phyloP scores from a whole-genome alignment of 495 filamentous ascomycete genomes.

The Chaetomium cochliodes region DNA sequence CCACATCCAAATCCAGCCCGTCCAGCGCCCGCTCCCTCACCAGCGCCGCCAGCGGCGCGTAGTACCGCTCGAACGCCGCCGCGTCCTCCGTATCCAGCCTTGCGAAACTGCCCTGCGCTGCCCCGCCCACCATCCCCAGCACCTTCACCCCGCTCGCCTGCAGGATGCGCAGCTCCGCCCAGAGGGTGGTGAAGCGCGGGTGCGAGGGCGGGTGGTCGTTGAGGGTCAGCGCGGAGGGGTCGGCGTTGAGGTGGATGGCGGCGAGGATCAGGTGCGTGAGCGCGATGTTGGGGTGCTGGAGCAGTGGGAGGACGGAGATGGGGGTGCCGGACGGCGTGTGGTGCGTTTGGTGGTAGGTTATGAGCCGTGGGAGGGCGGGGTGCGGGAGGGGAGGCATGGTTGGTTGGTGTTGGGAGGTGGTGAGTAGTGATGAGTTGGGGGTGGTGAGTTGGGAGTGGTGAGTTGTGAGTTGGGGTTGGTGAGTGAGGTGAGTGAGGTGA shows the following conservation, averaged over 20 bases:
- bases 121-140: constrained; percentile 83
- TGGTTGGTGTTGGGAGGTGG: not conserved
- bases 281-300: constrained; percentile 52
- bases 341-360: constrained; percentile 41
- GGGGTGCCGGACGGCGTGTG: constrained; percentile 57
- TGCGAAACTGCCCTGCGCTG: constrained; percentile 64
- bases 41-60: constrained; percentile 59
- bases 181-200: constrained; percentile 58
- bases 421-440: not conserved
- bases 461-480: constrained; percentile 9
- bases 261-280: constrained; percentile 76
- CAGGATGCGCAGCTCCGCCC: constrained; percentile 67
- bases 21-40: constrained; percentile 62
- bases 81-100: constrained; percentile 53
- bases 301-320: constrained; percentile 69
- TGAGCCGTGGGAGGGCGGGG: constrained; percentile 26
- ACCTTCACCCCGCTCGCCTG: constrained; percentile 67
- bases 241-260: constrained; percentile 76
- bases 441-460: constrained; percentile 9
- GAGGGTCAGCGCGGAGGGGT: constrained; percentile 60
- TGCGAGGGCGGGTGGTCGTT: constrained; percentile 69
- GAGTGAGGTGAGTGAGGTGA: constrained; percentile 2
- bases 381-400: constrained; percentile 27
- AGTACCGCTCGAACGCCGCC: constrained; percentile 61
- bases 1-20: constrained; percentile 81